Conservation (phyloP, 1,284 basidiomycete species). For the Bondarzewia mesenterica region DNA sequence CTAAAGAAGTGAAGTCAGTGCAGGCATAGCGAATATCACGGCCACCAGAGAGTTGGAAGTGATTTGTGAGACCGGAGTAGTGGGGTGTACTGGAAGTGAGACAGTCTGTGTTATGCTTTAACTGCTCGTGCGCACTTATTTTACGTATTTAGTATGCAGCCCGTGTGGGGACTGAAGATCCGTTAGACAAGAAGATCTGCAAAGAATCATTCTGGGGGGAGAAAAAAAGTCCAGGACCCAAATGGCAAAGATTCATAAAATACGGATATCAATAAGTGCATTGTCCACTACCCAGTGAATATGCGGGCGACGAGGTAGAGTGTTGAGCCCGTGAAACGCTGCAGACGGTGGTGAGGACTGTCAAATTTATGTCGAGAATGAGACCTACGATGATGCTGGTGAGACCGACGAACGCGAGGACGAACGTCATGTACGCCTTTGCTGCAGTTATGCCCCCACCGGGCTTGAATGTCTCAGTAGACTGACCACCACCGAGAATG, state of each 20-base stretch:
- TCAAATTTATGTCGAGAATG: not conserved
- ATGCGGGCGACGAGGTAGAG: conserved; percentile 54
- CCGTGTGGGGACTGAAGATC: too few species aligned
- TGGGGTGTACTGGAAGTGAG: too few species aligned
- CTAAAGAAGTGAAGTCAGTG: not conserved
- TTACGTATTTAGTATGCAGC: too few species aligned
- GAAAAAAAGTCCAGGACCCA: too few species aligned
- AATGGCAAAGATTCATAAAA: too few species aligned
- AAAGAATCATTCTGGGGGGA: too few species aligned
- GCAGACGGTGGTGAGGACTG: not conserved
- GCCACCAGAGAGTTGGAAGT: too few species aligned
- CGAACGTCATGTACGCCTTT: conserved; percentile 70
- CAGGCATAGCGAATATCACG: too few species aligned
- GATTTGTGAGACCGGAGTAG: too few species aligned
- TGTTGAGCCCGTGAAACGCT: conserved; percentile 54
- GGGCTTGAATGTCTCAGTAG: conserved; percentile 56
- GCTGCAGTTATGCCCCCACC: conserved; percentile 46
- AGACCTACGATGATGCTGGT: conserved; percentile 45
- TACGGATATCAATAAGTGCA: not conserved
- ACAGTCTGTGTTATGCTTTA: too few species aligned
- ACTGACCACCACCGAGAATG: conserved; percentile 64
- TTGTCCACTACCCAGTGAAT: conserved; percentile 45
- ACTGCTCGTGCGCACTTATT: too few species aligned
- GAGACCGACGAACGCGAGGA: conserved; percentile 73
- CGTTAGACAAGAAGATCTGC: too few species aligned